Evolutionary conservation across 208 protist genomes (phyloP).

Genomic region (Novymonas esmeraldas): DNA sequence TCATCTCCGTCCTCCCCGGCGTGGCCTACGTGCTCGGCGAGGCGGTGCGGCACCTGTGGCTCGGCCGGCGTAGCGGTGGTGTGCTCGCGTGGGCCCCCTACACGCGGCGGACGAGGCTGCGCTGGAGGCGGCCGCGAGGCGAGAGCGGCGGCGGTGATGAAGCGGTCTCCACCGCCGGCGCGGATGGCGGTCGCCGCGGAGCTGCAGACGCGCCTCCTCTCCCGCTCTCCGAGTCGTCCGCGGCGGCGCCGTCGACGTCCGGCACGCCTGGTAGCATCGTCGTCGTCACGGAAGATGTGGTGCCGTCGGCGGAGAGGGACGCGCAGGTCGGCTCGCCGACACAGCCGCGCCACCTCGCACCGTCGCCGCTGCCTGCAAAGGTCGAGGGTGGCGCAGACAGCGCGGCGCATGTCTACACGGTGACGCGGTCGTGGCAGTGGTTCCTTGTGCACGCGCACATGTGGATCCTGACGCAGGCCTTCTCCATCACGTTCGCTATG

Average conservation of each 20-base stretch:
- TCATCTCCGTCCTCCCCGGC: constrained; percentile 39
- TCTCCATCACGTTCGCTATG: constrained; percentile 47
- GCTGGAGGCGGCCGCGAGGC: background rate
- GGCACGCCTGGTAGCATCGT: background rate
- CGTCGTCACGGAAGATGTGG: background rate
- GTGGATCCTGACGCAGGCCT: constrained; percentile 62
- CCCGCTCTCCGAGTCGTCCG: background rate
- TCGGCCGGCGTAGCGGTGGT: background rate
- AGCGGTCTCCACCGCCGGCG: background rate
- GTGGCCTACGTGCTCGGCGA: constrained; percentile 44
- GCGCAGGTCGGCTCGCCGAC: background rate
- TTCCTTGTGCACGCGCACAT: constrained; percentile 40
- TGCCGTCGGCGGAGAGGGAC: background rate
- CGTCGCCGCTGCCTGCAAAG: background rate
- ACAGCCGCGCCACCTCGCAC: too few relatives aligned
- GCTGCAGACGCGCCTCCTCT: background rate
- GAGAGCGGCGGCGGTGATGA: background rate
- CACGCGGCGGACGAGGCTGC: background rate
- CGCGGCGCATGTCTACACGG: background rate
- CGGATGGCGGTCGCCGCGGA: background rate
- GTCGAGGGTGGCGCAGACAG: too few relatives aligned
- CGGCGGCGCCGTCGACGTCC: too few relatives aligned
- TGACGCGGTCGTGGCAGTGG: constrained; percentile 8
- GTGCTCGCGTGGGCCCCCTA: background rate
- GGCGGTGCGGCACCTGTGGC: constrained; percentile 14